Conservation (phyloP, 2,329 filamentous ascomycete species). For the Fusarium brevicatenulatum region DNA sequence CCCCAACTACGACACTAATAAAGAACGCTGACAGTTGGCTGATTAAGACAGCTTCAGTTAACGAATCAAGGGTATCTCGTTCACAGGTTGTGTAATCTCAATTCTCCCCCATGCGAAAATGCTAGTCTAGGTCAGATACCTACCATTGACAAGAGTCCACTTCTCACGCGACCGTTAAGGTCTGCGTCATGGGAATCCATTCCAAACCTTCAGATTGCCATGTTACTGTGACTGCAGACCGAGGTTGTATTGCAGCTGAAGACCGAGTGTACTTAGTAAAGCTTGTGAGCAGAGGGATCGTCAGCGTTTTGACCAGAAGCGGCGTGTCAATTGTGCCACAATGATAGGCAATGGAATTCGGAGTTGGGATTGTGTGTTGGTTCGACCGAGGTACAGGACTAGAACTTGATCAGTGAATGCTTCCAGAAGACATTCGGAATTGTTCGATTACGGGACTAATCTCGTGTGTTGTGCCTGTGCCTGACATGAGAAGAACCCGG, state of each 20-base stretch:
- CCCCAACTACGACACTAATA: background rate
- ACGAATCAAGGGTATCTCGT: constrained; percentile 33
- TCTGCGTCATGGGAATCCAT: constrained; percentile 2
- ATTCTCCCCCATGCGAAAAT: background rate
- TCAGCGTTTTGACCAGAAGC: background rate
- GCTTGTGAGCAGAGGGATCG: constrained; percentile 1
- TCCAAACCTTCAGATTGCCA: background rate
- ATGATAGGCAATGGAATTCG: constrained; percentile 9
- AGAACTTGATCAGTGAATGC: background rate
- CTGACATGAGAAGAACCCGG: constrained; percentile 8
- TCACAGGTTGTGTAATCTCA: constrained; percentile 10
- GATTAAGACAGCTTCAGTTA: background rate
- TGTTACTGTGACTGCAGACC: background rate
- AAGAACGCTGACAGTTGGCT: background rate
- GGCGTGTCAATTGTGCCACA: background rate
- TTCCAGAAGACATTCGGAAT: constrained; percentile 27
- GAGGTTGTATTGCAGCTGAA: constrained; percentile 1
- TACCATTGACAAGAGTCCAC: background rate
- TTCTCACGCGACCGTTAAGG: constrained; percentile 12
- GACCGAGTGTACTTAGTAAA: background rate
- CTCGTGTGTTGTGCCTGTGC: background rate
- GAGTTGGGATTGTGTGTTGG: background rate
- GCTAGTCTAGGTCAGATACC: constrained; percentile 8
- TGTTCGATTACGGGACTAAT: constrained; percentile 20
- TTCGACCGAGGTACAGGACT: background rate